A percentile compares a stretch with the other conserved stretches of the same genome.
These are phyloP conservation scores for Magnaporthiopsis poae DNA, from an alignment of 2,329 filamentous ascomycete species.

Conservation along the genomic window DNA sequence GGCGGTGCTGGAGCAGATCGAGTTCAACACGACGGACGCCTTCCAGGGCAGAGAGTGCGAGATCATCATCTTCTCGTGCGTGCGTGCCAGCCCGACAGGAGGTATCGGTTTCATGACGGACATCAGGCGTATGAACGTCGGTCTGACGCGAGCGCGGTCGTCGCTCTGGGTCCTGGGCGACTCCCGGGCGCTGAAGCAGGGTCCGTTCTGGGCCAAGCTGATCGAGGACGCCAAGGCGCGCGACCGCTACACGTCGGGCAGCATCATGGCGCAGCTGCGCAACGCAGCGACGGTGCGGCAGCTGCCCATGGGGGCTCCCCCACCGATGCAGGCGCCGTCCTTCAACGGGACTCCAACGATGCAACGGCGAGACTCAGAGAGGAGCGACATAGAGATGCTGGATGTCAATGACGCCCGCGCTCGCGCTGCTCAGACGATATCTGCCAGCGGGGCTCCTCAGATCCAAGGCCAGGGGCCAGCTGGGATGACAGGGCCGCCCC, in stretches of 20 bases:
- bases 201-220: constrained; percentile 81
- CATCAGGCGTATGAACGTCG: constrained; percentile 98
- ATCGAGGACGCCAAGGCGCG: constrained; percentile 71
- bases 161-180: constrained; percentile 95
- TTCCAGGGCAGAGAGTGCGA: constrained; percentile 96
- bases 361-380: background rate
- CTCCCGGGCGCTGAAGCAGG: constrained; percentile 73
- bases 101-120: constrained; percentile 98
- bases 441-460: constrained; percentile 16
- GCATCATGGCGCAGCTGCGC: constrained; percentile 40
- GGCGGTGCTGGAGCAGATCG: constrained; percentile 64
- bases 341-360: background rate
- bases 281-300: background rate
- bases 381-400: constrained; percentile 12
- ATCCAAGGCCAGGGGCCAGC: constrained; percentile 23
- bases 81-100: constrained; percentile 81
- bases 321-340: background rate
- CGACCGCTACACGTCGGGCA: constrained; percentile 64
- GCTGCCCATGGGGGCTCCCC: background rate
- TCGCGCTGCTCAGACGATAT: constrained; percentile 4
- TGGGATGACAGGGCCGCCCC: constrained; percentile 5
- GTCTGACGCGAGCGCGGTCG: constrained; percentile 89
- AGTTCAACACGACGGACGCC: constrained; percentile 98
- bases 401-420: constrained; percentile 3
- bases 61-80: constrained; percentile 97